Evolutionary conservation across 2,329 filamentous ascomycete genomes (phyloP), one percentile per base, ranked within the genome.

Genomic region (Aspergillus ruber): DNA sequence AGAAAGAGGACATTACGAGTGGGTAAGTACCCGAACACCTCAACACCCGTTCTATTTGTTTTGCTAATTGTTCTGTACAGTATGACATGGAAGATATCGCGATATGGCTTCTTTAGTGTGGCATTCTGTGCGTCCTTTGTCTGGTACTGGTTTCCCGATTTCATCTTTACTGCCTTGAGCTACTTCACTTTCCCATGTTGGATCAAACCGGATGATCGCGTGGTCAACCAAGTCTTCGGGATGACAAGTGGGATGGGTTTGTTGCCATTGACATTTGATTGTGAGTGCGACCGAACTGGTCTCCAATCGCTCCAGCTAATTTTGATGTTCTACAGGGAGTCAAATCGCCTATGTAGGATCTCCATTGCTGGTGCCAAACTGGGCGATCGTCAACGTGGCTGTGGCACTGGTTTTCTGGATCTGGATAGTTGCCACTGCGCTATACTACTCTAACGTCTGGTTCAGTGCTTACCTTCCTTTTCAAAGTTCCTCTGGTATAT

Each of bases 71-170:
- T 0, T 35, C 6, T 21, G 6, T 20, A 18, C 35, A 40, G 38
- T 13, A 20, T 13, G 18, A 40, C 17, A 6, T 69, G 64, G 62
- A 56, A 48, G 23, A 59, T 66, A 13, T 57, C 59, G 10, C 56
- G 64, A 17, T 59, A 63, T 23, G 52, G 54, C 3, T 66, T 62
- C 44, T 66, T 66, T 42, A 40, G 58, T 4, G 59, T 56, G 10
- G 52, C 62, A 10, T 55, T 56, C 27, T 32, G 42, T 17, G 44
- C n/a, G 8, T 48, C 50, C 9, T 63, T 64, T 42, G 50, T 56
- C 17, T 55, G 76, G 61, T 79, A 79, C 54, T 79, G 73, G 69
- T 68, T 79, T 20, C 76, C 74, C 0, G 75, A 67, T 17, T 66
- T 75, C 21, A 53, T 78, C 1, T 74, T 68, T 55, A 73, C 70